phyloP scores from a whole-genome alignment of 2,329 filamentous ascomycete genomes.

The Xylaria sp. region DNA sequence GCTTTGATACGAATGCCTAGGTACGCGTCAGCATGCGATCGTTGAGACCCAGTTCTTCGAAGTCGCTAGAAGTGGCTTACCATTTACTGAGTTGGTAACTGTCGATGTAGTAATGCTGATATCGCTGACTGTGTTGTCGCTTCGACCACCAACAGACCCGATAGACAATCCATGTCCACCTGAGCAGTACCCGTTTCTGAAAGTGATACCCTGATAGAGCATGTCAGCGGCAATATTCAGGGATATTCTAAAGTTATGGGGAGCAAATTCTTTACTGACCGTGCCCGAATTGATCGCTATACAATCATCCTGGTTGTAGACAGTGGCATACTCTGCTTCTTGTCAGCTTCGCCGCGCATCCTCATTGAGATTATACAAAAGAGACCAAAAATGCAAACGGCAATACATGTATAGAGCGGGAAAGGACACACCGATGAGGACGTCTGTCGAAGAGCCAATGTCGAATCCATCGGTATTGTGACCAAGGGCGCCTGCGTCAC shows the following conservation, averaged over 20 bases:
- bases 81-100: slow-evolving; percentile 12
- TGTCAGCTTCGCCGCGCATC: not conserved
- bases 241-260: not conserved
- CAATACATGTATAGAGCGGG: not conserved
- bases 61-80: not conserved
- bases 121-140: slow-evolving; percentile 14
- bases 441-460: slow-evolving; percentile 8
- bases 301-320: slow-evolving; percentile 19
- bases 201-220: slow-evolving; percentile 6
- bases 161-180: slow-evolving; percentile 10
- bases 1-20: slow-evolving; percentile 10
- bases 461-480: slow-evolving; percentile 9
- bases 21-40: not conserved
- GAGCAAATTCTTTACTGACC: not conserved
- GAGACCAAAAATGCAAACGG: not conserved
- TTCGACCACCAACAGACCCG: slow-evolving; percentile 10
- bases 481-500: slow-evolving; percentile 3
- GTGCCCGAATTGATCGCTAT: slow-evolving; percentile 11
- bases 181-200: slow-evolving; percentile 7
- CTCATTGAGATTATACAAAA: not conserved
- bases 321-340: slow-evolving; percentile 4
- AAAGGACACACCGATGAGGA: not conserved
- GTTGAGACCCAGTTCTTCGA: not conserved
- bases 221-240: not conserved
- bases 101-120: slow-evolving; percentile 7